Conservation (phyloP, 164 flowering plant species). For the Amborella trichopoda region DNA sequence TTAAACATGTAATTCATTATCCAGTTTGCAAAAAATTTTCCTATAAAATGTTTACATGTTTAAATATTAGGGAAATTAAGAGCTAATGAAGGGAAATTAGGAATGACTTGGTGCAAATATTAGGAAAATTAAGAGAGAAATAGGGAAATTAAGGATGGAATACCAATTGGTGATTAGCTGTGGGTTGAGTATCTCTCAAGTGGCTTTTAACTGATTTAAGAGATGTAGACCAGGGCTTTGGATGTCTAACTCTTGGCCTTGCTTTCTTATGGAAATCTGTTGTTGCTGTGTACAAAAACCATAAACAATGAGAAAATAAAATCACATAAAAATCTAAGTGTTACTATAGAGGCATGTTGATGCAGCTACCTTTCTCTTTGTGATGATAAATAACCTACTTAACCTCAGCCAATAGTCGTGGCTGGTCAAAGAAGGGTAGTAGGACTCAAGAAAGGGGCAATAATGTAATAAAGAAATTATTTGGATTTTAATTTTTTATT, state of each 20-base stretch:
- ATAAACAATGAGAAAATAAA: background rate
- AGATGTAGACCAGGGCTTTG: constrained; percentile 47
- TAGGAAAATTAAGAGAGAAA: background rate
- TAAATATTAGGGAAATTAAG: background rate
- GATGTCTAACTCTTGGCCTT: constrained; percentile 54
- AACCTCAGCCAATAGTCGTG: background rate
- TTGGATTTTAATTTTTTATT: no score
- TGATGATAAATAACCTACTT: background rate
- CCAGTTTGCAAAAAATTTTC: background rate
- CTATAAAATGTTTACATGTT: background rate
- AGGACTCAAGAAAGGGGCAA: background rate
- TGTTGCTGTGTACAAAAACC: constrained; percentile 28
- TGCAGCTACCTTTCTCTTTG: no score
- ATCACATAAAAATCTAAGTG: background rate
- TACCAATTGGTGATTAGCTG: no score
- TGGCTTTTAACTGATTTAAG: constrained; percentile 26
- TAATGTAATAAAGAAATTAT: no score
- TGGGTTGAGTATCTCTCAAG: constrained; percentile 43
- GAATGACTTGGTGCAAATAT: no score
- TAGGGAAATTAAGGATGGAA: constrained; percentile 29
- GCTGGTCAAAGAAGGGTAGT: background rate
- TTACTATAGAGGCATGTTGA: background rate
- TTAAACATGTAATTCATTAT: background rate
- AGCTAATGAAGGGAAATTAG: no score
- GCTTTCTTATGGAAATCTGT: constrained; percentile 40